Conservation (phyloP, 75 land plant species). For the Cupressus sempervirens region DNA sequence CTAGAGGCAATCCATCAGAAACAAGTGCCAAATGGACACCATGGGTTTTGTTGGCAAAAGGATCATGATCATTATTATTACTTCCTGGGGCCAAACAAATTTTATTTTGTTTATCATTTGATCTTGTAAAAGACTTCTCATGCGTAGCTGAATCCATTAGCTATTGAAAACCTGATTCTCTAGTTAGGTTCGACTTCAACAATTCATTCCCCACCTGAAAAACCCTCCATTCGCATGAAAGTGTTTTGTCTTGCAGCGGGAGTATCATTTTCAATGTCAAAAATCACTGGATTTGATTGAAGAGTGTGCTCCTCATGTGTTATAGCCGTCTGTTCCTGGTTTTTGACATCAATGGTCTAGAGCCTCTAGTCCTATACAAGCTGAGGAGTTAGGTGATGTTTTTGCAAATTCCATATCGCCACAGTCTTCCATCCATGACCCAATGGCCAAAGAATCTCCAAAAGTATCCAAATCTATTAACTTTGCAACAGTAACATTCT, state of each 20-base stretch:
- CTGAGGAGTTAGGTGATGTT: neutral
- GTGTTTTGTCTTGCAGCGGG: neutral
- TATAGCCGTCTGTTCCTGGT: too few species aligned
- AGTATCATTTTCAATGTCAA: slow-evolving; percentile 1
- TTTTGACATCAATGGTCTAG: too few species aligned
- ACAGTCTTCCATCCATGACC: too few species aligned
- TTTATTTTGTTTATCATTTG: neutral
- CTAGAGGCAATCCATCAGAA: too few species aligned
- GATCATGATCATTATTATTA: neutral
- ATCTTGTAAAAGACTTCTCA: neutral
- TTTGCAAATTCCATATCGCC: slow-evolving; percentile 8
- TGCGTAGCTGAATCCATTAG: neutral
- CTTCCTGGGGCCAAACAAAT: neutral
- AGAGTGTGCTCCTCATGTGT: too few species aligned
- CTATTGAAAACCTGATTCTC: neutral
- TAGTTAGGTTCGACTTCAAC: neutral
- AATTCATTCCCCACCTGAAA: neutral
- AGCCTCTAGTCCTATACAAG: too few species aligned
- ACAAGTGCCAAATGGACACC: too few species aligned
- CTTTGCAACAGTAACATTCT: neutral
- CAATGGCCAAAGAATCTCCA: too few species aligned
- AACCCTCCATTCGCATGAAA: neutral
- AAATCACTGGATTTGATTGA: too few species aligned
- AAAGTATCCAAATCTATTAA: neutral
- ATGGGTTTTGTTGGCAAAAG: too few species aligned